phyloP scores from a whole-genome alignment of 371 early-diverging fungal species.

The Spraguea lophii region DNA sequence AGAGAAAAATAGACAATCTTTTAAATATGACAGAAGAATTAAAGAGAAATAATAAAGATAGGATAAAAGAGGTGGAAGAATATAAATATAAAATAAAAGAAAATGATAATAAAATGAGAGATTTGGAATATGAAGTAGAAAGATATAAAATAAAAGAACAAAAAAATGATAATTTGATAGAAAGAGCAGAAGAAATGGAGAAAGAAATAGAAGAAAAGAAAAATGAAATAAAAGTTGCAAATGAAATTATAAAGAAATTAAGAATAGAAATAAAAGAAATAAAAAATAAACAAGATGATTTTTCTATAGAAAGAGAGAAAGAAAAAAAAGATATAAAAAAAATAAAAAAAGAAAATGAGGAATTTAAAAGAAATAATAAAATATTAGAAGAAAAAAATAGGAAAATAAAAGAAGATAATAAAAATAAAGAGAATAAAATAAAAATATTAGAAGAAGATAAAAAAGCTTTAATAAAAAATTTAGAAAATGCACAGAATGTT shows the following conservation, averaged over 20 bases:
- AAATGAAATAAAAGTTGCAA: slow-evolving; percentile 33
- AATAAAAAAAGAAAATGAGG: slow-evolving; percentile 14
- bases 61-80: slow-evolving; percentile 7
- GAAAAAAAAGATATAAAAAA: neutral
- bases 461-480: slow-evolving; percentile 24
- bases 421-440: slow-evolving; percentile 14
- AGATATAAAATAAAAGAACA: slow-evolving; percentile 17
- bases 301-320: neutral
- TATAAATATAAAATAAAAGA: slow-evolving; percentile 11
- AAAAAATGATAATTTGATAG: slow-evolving; percentile 3
- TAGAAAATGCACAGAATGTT: slow-evolving; percentile 46
- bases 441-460: slow-evolving; percentile 28
- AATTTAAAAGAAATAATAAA: slow-evolving; percentile 22
- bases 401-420: slow-evolving; percentile 23
- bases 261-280: slow-evolving; percentile 23
- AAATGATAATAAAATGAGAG: slow-evolving; percentile 21
- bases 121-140: slow-evolving; percentile 26
- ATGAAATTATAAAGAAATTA: slow-evolving; percentile 38
- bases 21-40: slow-evolving; percentile 9
- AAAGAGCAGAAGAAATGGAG: slow-evolving; percentile 12
- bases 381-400: slow-evolving; percentile 26
- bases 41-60: slow-evolving; percentile 1
- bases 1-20: slow-evolving; percentile 19
- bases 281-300: slow-evolving; percentile 11
- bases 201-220: slow-evolving; percentile 20